phyloP scores from a whole-genome alignment of 2,329 filamentous ascomycete genomes.

The Aureobasidium uvarum region DNA sequence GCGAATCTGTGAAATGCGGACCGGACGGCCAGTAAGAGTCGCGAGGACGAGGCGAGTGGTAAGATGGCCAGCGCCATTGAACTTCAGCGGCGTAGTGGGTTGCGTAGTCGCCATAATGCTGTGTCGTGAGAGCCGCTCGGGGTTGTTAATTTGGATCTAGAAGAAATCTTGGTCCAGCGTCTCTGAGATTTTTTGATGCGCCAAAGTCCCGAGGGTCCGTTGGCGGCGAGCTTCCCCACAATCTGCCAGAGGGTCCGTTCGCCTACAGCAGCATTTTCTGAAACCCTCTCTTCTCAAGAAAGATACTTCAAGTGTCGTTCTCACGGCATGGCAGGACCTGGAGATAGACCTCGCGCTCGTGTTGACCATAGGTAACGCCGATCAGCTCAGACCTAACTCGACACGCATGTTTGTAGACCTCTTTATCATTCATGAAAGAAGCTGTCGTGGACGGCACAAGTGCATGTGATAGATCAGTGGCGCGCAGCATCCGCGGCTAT shows the following conservation, averaged over 20 bases:
- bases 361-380: not conserved
- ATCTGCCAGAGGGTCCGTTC: not conserved
- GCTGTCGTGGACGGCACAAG: not conserved
- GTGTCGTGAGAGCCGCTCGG: not conserved
- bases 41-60: conserved; percentile 81
- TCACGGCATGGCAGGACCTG: not conserved
- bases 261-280: not conserved
- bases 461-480: not conserved
- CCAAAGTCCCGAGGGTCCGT: not conserved
- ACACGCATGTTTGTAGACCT: not conserved
- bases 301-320: not conserved
- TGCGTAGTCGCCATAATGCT: conserved; percentile 24
- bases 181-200: conserved; percentile 14
- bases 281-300: not conserved
- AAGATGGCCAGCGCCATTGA: conserved; percentile 81
- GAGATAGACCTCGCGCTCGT: not conserved
- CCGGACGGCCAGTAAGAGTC: conserved; percentile 82
- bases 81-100: conserved; percentile 42
- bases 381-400: too few relatives aligned
- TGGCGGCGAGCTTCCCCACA: conserved; percentile 6
- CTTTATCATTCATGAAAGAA: not conserved
- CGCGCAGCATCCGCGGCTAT: not conserved
- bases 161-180: not conserved
- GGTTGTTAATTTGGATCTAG: not conserved
- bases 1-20: conserved; percentile 94